Conservation (phyloP, 129 eudicot genomes). For the Mikania micrantha region DNA sequence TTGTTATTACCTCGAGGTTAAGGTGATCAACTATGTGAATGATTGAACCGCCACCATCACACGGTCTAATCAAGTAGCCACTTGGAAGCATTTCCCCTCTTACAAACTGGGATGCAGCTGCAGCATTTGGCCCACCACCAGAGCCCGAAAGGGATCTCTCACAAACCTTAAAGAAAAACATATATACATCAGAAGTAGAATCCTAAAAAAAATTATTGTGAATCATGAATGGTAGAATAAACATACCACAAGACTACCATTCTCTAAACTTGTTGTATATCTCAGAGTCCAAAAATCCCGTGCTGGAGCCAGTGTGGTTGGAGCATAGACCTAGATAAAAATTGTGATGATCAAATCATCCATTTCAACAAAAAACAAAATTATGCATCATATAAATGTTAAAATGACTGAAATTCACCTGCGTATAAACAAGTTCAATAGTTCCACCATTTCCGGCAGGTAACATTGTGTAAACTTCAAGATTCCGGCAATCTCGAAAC, state of each 20-base stretch:
- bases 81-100: conserved; percentile 94
- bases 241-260: conserved; percentile 90
- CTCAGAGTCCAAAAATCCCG: conserved; percentile 97
- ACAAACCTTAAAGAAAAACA: conserved; percentile 50
- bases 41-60: conserved; percentile 99
- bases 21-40: conserved; percentile 95
- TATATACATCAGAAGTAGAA: background rate
- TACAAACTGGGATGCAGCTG: conserved; percentile 67
- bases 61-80: conserved; percentile 88
- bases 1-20: conserved; percentile 56
- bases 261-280: conserved; percentile 84
- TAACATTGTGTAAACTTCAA: conserved; percentile 77
- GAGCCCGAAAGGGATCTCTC: conserved; percentile 98
- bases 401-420: conserved; percentile 35
- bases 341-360: conserved; percentile 6
- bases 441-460: conserved; percentile 97
- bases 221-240: background rate
- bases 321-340: conserved; percentile 72
- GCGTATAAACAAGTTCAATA: conserved; percentile 82
- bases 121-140: conserved; percentile 80
- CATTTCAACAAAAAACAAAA: background rate
- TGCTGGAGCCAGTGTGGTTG: conserved; percentile 94
- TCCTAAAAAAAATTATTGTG: background rate
- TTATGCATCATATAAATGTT: background rate
- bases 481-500: conserved; percentile 96